These are phyloP conservation scores for Kregervanrija pseudodelftensis DNA, from an alignment of 805 yeast genomes.

Conservation along the genomic window DNA sequence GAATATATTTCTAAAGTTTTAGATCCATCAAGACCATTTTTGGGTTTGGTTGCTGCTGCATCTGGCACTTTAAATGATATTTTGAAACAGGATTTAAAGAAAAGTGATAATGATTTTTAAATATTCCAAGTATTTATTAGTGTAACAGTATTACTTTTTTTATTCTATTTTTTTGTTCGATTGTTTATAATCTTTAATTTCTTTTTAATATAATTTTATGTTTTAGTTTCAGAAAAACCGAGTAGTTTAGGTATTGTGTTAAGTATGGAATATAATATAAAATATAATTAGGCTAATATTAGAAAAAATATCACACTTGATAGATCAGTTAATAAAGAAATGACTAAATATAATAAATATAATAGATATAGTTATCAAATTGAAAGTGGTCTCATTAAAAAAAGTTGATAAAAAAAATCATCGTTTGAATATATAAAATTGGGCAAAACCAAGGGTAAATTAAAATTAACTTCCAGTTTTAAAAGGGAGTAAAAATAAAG, in stretches of 20 bases:
- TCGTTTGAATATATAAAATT: background rate
- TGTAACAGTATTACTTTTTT: background rate
- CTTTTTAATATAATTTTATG: too few relatives aligned
- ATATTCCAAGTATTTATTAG: background rate
- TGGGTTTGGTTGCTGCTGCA: slow-evolving; percentile 93
- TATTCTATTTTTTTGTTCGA: background rate
- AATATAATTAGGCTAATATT: too few relatives aligned
- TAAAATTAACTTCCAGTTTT: too few relatives aligned
- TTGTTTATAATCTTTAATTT: too few relatives aligned
- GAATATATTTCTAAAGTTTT: slow-evolving; percentile 94
- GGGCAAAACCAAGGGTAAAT: too few relatives aligned
- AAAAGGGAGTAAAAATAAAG: background rate
- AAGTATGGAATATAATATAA: too few relatives aligned
- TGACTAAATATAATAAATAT: too few relatives aligned
- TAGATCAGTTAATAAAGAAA: background rate
- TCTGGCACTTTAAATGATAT: slow-evolving; percentile 73
- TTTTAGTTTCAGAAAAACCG: too few relatives aligned
- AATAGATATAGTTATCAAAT: background rate
- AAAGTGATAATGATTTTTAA: slow-evolving; percentile 27
- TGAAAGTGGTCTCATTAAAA: background rate
- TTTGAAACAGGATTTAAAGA: slow-evolving; percentile 33
- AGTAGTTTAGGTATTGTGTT: too few relatives aligned
- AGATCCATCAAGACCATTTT: slow-evolving; percentile 93
- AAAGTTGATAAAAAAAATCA: background rate
- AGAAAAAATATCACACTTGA: background rate